These are phyloP conservation scores for Eutypella sp. DNA, from an alignment of 2,329 filamentous ascomycete genomes.

Conservation along the genomic window DNA sequence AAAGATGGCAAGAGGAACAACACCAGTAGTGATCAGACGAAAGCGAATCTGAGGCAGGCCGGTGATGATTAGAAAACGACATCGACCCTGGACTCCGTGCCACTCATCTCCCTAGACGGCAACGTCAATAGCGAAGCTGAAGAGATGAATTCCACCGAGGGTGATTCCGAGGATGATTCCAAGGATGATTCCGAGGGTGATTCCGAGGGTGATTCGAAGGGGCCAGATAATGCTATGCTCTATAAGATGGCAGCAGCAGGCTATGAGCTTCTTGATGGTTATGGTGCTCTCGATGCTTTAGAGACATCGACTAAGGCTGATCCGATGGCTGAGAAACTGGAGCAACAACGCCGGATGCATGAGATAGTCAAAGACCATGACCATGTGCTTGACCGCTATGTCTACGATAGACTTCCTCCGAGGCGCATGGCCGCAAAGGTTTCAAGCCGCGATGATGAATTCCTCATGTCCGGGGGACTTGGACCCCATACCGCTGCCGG, in stretches of 20 bases:
- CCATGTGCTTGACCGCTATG: constrained; percentile 8
- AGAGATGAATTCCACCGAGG: no score
- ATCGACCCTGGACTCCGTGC: constrained; percentile 7
- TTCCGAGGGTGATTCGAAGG: background rate
- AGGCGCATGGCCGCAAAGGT: background rate
- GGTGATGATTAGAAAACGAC: constrained; percentile 17
- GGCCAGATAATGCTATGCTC: background rate
- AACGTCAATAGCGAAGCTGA: background rate
- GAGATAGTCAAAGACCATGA: constrained; percentile 8
- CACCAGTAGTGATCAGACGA: background rate
- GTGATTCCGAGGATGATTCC: background rate
- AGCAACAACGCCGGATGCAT: constrained; percentile 9
- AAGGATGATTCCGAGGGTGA: background rate
- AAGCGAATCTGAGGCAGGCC: constrained; percentile 3
- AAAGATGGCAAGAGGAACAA: background rate
- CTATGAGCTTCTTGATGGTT: no score
- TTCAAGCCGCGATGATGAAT: constrained; percentile 10
- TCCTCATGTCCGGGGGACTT: constrained; percentile 14
- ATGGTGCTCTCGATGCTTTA: background rate
- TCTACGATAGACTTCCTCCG: constrained; percentile 7
- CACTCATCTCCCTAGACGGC: background rate
- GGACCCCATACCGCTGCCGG: background rate
- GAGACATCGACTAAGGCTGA: background rate
- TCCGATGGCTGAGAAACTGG: background rate
- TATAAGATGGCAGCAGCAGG: no score